Evolutionary conservation across 805 yeast species (phyloP).

Genomic region (Metschnikowia sp.): DNA sequence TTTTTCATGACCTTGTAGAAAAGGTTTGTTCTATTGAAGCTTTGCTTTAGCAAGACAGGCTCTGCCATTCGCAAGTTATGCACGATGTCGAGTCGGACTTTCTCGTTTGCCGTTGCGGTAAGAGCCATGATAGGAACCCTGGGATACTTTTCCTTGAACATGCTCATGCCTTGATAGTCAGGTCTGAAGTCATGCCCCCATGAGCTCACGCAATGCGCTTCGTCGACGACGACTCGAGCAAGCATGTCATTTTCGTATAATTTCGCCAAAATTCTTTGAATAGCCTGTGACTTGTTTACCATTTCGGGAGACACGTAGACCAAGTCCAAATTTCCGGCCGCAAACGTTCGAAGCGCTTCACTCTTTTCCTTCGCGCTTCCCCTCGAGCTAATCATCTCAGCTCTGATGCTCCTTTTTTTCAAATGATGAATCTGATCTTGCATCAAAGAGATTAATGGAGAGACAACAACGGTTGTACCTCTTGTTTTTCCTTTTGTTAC

Average conservation of each 20-base stretch:
- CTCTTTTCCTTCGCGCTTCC: constrained; percentile 61
- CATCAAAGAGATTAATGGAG: constrained; percentile 94
- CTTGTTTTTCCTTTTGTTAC: constrained; percentile 67
- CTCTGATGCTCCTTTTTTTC: constrained; percentile 60
- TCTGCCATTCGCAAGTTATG: constrained; percentile 64
- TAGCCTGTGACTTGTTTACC: constrained; percentile 71
- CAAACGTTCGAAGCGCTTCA: constrained; percentile 57
- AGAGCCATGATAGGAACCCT: constrained; percentile 89
- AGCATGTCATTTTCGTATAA: constrained; percentile 54
- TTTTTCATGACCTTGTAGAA: constrained; percentile 75
- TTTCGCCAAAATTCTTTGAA: constrained; percentile 58
- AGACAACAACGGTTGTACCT: constrained; percentile 88
- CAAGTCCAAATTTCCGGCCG: constrained; percentile 65
- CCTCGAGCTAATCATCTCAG: constrained; percentile 85
- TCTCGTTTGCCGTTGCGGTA: constrained; percentile 95
- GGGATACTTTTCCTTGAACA: constrained; percentile 71
- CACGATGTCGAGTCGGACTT: constrained; percentile 80
- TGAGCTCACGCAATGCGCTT: constrained; percentile 95
- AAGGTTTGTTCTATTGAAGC: constrained; percentile 86
- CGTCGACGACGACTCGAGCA: constrained; percentile 91
- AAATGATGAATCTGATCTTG: constrained; percentile 93
- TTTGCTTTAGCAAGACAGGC: constrained; percentile 74
- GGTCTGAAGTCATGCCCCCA: constrained; percentile 99
- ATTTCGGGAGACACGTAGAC: constrained; percentile 93
- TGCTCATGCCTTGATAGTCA: constrained; percentile 79